Percentiles rank a stretch among this genome's conserved stretches.
Conservation (phyloP, 768 basidiomycete genomes). For the Steccherinum ochraceum region DNA sequence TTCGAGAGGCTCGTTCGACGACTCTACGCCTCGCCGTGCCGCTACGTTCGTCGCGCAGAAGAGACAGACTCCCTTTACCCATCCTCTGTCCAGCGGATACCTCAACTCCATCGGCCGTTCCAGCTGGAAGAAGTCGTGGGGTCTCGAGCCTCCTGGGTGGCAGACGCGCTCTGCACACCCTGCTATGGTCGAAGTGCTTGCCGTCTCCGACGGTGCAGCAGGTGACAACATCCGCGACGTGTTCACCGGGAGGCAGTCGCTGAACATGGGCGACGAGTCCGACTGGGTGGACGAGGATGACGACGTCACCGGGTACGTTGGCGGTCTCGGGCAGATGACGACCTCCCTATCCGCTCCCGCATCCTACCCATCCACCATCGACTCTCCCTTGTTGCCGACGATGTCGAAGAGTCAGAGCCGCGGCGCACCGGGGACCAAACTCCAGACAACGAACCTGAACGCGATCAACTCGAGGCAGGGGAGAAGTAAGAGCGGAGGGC, state of each 20-base stretch:
- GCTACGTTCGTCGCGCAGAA: conserved; percentile 82
- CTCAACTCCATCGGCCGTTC: conserved; percentile 48
- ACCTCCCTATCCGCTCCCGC: conserved; percentile 14
- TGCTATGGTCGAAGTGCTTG: conserved; percentile 56
- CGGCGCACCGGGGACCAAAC: conserved; percentile 1
- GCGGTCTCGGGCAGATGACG: conserved; percentile 67
- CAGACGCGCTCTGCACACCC: conserved; percentile 61
- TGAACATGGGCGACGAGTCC: conserved; percentile 65
- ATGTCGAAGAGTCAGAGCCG: conserved; percentile 5
- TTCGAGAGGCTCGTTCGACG: conserved; percentile 44
- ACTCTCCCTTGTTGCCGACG: conserved; percentile 12
- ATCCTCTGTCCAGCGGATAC: conserved; percentile 37
- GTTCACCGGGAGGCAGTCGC: conserved; percentile 62
- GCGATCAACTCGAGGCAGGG: conserved; percentile 8
- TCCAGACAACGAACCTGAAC: conserved; percentile 6
- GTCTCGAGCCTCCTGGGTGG: conserved; percentile 82
- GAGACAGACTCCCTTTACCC: conserved; percentile 64
- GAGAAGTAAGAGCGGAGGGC: conserved; percentile 31
- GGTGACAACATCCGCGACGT: conserved; percentile 74
- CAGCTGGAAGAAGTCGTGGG: conserved; percentile 90
- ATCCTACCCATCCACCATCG: conserved; percentile 10
- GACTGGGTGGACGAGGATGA: conserved; percentile 91
- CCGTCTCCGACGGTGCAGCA: conserved; percentile 37
- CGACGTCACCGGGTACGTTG: conserved; percentile 62
- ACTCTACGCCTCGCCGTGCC: conserved; percentile 32